These are phyloP conservation scores for Picea sitchensis DNA, from an alignment of 75 land plant genomes.

Conservation along the genomic window DNA sequence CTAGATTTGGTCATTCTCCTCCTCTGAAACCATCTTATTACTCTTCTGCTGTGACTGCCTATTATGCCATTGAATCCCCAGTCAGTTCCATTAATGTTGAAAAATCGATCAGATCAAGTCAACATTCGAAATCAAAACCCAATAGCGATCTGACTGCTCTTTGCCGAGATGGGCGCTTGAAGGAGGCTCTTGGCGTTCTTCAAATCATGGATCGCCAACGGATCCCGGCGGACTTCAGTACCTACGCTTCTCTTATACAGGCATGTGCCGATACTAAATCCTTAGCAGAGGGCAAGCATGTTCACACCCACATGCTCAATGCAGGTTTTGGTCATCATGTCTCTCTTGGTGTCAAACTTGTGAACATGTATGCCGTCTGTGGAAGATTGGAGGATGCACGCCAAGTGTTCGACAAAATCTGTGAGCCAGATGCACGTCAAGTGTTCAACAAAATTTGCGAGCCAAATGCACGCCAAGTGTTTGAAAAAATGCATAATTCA, in stretches of 20 bases:
- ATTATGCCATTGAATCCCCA: too few species aligned
- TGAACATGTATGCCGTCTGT: neutral
- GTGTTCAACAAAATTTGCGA: neutral
- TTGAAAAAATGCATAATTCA: neutral
- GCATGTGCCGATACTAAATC: neutral
- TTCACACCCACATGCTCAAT: neutral
- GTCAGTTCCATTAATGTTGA: too few species aligned
- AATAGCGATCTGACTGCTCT: too few species aligned
- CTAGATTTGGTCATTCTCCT: too few species aligned
- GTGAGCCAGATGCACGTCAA: neutral
- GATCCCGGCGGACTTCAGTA: too few species aligned
- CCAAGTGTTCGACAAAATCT: neutral
- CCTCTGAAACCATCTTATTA: too few species aligned
- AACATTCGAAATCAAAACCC: too few species aligned
- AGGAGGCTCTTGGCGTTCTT: too few species aligned
- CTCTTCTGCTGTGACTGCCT: too few species aligned
- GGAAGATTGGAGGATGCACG: neutral
- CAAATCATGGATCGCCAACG: too few species aligned
- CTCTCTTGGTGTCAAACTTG: neutral
- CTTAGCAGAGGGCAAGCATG: neutral
- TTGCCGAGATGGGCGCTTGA: too few species aligned
- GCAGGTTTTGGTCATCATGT: neutral
- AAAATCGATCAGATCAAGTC: too few species aligned
- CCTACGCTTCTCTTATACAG: neutral
- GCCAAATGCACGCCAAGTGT: neutral